Evolutionary conservation across 2,329 filamentous ascomycete genomes (phyloP).

Genomic region (Calonectria ilicicola): DNA sequence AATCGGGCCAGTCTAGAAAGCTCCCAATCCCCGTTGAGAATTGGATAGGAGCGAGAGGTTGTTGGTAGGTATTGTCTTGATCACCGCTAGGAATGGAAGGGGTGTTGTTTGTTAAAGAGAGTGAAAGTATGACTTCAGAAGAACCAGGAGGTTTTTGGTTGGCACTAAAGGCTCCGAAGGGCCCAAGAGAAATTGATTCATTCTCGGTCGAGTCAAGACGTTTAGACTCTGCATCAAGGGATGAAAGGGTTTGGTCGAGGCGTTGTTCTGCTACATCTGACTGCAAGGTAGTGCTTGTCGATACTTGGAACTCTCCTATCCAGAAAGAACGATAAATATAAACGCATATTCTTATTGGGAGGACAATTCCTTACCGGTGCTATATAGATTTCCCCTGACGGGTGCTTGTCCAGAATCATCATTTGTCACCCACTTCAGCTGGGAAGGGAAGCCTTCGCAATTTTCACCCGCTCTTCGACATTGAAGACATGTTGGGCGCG

Average conservation of each 20-base stretch:
- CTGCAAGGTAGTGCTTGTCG: neutral
- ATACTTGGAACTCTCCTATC: neutral
- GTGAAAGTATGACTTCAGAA: neutral
- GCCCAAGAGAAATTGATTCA: neutral
- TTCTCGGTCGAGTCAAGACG: neutral
- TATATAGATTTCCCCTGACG: neutral
- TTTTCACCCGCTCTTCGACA: neutral
- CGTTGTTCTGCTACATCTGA: no score
- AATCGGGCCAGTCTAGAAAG: slow-evolving; percentile 17
- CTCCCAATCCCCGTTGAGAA: neutral
- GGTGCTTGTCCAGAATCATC: no score
- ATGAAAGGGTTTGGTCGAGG: neutral
- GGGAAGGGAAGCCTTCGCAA: neutral
- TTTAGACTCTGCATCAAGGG: neutral
- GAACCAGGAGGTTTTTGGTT: neutral
- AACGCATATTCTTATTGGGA: neutral
- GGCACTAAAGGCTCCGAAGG: slow-evolving; percentile 4
- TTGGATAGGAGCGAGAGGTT: neutral
- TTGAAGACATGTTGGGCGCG: neutral
- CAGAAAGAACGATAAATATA: neutral
- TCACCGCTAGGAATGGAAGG: neutral
- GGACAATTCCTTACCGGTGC: neutral
- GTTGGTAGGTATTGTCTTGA: neutral
- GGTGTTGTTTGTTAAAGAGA: neutral
- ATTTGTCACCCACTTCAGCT: neutral